These are phyloP conservation scores for Aurifilum marmelostoma DNA, from an alignment of 2,329 filamentous ascomycete genomes.

Conservation along the genomic window DNA sequence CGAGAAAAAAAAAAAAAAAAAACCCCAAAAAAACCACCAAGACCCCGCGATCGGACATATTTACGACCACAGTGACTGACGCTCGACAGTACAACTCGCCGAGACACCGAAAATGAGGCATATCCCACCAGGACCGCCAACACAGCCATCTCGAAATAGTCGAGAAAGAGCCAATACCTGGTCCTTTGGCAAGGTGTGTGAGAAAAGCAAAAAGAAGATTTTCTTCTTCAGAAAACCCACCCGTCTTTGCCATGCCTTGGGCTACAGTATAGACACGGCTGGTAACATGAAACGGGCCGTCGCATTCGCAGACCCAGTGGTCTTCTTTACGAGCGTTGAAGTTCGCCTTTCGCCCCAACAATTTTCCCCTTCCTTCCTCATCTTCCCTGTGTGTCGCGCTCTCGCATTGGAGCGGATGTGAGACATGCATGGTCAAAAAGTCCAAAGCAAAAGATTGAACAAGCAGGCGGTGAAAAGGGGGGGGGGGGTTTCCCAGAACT, in stretches of 20 bases:
- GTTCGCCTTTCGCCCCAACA: neutral
- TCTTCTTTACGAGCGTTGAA: neutral
- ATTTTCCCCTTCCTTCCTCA: too few relatives aligned
- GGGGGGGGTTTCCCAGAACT: neutral
- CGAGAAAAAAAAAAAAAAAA: neutral
- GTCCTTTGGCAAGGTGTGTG: constrained; percentile 29
- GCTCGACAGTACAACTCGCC: constrained; percentile 10
- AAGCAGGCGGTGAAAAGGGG: constrained; percentile 5
- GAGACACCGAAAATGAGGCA: constrained; percentile 25
- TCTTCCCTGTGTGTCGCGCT: constrained; percentile 5
- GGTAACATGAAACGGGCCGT: neutral
- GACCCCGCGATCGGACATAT: constrained; percentile 17
- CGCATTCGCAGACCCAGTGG: neutral
- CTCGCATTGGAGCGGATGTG: constrained; percentile 15
- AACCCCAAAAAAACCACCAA: neutral
- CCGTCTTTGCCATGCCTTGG: neutral
- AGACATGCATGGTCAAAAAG: neutral
- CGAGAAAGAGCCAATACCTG: constrained; percentile 28
- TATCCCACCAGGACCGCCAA: constrained; percentile 28
- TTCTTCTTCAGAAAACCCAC: constrained; percentile 2
- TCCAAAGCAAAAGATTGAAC: neutral
- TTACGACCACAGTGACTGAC: constrained; percentile 20
- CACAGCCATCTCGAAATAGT: constrained; percentile 14
- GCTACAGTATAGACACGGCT: neutral
- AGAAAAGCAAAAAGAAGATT: neutral